A percentile compares a stretch with the other conserved stretches of the same genome.
These are phyloP conservation scores for Carex littledalei DNA, from an alignment of 176 grass and related monocot species.

Conservation along the genomic window DNA sequence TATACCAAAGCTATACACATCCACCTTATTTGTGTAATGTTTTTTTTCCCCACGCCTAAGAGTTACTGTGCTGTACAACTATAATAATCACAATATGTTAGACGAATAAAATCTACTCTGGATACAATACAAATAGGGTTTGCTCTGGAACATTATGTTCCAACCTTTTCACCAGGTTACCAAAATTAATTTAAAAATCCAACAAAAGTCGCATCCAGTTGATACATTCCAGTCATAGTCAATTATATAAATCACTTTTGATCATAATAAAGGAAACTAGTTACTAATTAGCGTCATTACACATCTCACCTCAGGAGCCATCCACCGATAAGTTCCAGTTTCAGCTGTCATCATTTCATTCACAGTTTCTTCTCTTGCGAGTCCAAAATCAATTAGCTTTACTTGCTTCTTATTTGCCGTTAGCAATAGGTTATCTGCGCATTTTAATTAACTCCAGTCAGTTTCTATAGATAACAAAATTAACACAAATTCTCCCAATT, in stretches of 20 bases:
- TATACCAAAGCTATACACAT: constrained; percentile 58
- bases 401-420: constrained; percentile 49
- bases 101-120: neutral
- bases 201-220: neutral
- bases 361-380: constrained; percentile 54
- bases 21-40: constrained; percentile 58
- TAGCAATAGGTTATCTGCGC: constrained; percentile 45
- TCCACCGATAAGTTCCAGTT: constrained; percentile 57
- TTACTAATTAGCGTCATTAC: neutral
- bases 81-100: neutral
- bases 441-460: neutral
- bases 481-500: neutral
- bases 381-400: constrained; percentile 54
- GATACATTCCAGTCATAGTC: neutral
- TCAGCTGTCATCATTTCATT: constrained; percentile 60
- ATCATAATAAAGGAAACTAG: neutral
- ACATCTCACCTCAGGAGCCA: constrained; percentile 46
- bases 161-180: neutral
- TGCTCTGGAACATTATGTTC: neutral
- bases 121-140: too few relatives aligned
- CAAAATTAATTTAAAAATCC: neutral
- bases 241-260: neutral
- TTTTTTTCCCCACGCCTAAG: constrained; percentile 45
- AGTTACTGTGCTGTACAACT: constrained; percentile 52
- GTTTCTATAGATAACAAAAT: neutral